Base-by-base conservation (phyloP, 306 rosid species). In the Cicer yamashitae region DNA sequence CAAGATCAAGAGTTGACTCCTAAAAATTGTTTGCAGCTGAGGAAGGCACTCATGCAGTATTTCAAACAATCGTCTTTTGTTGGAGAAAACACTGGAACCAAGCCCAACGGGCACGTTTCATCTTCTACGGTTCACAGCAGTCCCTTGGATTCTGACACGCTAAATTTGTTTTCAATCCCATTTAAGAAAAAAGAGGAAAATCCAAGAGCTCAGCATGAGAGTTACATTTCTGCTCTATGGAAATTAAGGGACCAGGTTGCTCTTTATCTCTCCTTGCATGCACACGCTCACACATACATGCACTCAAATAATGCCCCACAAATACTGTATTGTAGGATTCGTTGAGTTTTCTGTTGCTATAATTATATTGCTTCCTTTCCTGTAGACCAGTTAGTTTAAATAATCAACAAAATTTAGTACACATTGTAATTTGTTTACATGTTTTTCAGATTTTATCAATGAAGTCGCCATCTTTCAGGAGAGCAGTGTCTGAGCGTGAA, bases 181-280 rank as follows among this genome's bases (percentile, higher is more conserved):
- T 76, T 56, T 10, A 90, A 85, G 85, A 84, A 66, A 82, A 91
- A 81, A 73, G 94, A 88, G 59, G 96, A 89, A 17, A 83, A 87
- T 67, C 80, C 87, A 1, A 75, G 76, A 79, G 77, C 79, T 77
- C 97, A 82, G 73, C 87, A 85, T 51, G 94, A 83, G 80, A 89
- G 96, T 71, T 82, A 69, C 76, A 62, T 71, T 75, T 79, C 84
- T 66, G 84, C 89, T 18, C 83, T 93, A 7, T 84, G 91, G 92
- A 89, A 87, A 82, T 77, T 91, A 82, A 86, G 98, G 46, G 96
- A 93, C 78, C 88, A 87, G 98, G 98, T 92, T 1, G 48, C 41
- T 92, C 34, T 73, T 45, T 47, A 44, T 57, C 61, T 65, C 14
- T 79, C 67, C 37, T 3, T 30, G 4, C 70, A 43, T 14, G 0